phyloP scores from a whole-genome alignment of 2,329 filamentous ascomycete genomes.

The Colletotrichum sp. region DNA sequence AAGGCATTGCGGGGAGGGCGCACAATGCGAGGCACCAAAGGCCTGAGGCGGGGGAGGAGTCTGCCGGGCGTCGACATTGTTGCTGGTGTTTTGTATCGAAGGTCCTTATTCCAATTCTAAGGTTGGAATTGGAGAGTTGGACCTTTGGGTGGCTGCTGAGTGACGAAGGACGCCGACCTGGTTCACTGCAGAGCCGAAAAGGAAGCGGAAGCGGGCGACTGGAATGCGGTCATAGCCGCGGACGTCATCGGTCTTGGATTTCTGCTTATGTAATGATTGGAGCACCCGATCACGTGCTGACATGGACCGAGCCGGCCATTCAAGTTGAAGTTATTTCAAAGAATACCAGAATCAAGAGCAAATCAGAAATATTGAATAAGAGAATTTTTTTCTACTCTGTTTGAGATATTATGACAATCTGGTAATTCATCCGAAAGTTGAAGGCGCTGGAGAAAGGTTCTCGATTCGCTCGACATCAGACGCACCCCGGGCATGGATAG shows the following conservation, averaged over 20 bases:
- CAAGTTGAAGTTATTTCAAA: not conserved
- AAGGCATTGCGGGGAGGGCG: slow-evolving; percentile 31
- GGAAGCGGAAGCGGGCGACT: not conserved
- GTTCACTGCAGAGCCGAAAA: slow-evolving; percentile 4
- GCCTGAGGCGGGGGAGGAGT: slow-evolving; percentile 35
- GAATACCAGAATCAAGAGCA: not conserved
- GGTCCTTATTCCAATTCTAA: not conserved
- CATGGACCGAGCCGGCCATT: not conserved
- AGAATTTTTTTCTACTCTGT: no score
- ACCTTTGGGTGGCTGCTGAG: not conserved
- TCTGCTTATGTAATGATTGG: not conserved
- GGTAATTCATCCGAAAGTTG: not conserved
- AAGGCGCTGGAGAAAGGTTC: not conserved
- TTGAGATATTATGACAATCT: no score
- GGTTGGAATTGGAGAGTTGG: not conserved
- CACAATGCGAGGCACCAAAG: slow-evolving; percentile 26
- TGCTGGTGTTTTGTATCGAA: not conserved
- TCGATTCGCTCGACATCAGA: not conserved
- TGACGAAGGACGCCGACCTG: slow-evolving; percentile 3
- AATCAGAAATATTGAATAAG: no score
- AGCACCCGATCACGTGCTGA: not conserved
- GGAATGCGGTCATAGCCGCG: slow-evolving; percentile 27
- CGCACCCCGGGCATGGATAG: not conserved
- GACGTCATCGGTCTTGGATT: slow-evolving; percentile 34
- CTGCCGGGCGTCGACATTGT: slow-evolving; percentile 35